Evolutionary conservation across 331 rosid genomes (phyloP), one percentile per base, ranked within the genome.

Genomic region (Quercus tomentella): DNA sequence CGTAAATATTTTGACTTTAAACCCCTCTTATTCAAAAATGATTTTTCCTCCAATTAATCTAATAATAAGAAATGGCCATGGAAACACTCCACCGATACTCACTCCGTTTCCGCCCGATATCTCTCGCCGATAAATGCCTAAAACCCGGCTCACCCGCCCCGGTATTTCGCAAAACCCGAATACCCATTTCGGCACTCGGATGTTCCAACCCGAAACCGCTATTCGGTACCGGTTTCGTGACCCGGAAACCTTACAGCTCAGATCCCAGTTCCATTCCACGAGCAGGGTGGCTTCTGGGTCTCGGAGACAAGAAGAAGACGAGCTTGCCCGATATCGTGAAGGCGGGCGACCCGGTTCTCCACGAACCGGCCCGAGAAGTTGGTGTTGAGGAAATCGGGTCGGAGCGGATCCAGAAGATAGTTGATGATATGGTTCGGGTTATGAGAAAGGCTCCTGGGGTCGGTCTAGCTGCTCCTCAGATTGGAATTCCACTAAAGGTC

Each of bases 301-400:
- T 91, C 6, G 82, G 87, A 70, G 89, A 89, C 37, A 76, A 69
- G 56, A 94, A 91, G 83, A 82, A 83, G 80, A 0, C 54, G 30
- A 80, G 74, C 62, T 76, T 88, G 78, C 91, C 97, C 43, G 93
- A 89, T 21, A 94, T 86, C 41, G 94, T 92, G 23, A 91, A 89
- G 87, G 91, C 98, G 4, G 98, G 98, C 37, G 98, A 94, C 82
- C 98, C 98, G 8, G 98, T 94, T 89, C 77, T 94, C 21, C 98
- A 94, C 72, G 97, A 94, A 70, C 89, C 97, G 20, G 97, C 98
- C 4, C 87, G 78, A 17, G 89, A 91, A 69, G 92, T 94, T 60
- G 88, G 81, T 25, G 86, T 82, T 5, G 83, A 14, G 68, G 97
- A 91, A 82, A 82, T 94, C 28, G 87, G 76, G 51, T 92, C 97